These are phyloP conservation scores for Aspergillus hiratsukae DNA, from an alignment of 2,329 filamentous ascomycete species.

Conservation along the genomic window DNA sequence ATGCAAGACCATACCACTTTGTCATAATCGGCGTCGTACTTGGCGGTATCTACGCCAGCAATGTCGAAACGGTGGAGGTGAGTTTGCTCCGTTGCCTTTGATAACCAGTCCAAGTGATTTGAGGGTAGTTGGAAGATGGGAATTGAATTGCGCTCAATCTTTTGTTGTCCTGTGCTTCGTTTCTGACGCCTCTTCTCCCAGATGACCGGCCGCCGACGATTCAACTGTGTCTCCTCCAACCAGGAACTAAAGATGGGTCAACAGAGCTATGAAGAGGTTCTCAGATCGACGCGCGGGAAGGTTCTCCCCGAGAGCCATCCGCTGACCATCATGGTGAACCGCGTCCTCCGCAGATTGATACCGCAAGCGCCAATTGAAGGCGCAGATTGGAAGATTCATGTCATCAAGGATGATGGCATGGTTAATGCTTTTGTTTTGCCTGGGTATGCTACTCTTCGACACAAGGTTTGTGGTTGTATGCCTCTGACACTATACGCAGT, in stretches of 20 bases:
- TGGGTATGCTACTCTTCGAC: slow-evolving; percentile 36
- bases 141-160: neutral
- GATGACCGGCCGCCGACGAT: slow-evolving; percentile 53
- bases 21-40: slow-evolving; percentile 38
- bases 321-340: slow-evolving; percentile 45
- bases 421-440: slow-evolving; percentile 62
- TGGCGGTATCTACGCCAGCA: slow-evolving; percentile 50
- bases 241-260: slow-evolving; percentile 43
- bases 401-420: slow-evolving; percentile 48
- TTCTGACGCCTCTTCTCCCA: slow-evolving; percentile 17
- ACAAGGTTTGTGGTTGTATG: neutral
- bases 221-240: slow-evolving; percentile 51
- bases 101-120: neutral
- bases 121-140: neutral
- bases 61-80: slow-evolving; percentile 53
- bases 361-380: slow-evolving; percentile 46
- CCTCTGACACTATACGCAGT: slow-evolving; percentile 20
- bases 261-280: slow-evolving; percentile 44
- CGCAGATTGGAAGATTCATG: slow-evolving; percentile 54
- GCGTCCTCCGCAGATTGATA: slow-evolving; percentile 52
- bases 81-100: slow-evolving; percentile 4
- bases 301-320: slow-evolving; percentile 51
- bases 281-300: slow-evolving; percentile 42
- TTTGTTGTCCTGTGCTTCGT: neutral
- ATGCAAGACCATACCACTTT: slow-evolving; percentile 25